Evolutionary conservation across 192 early-diverging fungal species (phyloP).

Genomic region (Linnemannia zychae): DNA sequence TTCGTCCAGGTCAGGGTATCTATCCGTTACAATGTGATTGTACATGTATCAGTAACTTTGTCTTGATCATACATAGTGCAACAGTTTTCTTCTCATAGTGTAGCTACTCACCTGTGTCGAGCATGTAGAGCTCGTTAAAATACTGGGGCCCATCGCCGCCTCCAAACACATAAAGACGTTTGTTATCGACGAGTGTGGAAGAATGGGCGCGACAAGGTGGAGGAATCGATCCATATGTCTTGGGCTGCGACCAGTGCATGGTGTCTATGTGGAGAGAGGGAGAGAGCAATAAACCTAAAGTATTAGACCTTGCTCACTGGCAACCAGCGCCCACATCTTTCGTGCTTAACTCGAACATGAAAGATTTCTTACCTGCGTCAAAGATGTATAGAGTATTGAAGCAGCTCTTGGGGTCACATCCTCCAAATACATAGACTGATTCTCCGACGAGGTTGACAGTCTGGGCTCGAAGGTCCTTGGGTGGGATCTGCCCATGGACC

Average conservation of each 20-base stretch:
- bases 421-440: conserved; percentile 88
- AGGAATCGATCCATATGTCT: conserved; percentile 76
- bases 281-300: neutral
- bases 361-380: conserved; percentile 70
- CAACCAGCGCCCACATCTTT: neutral
- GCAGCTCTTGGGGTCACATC: conserved; percentile 82
- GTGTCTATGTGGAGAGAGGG: conserved; percentile 66
- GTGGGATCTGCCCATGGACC: conserved; percentile 73
- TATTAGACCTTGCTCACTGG: neutral
- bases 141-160: conserved; percentile 90
- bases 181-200: conserved; percentile 72
- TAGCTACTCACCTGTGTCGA: conserved; percentile 73
- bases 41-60: neutral
- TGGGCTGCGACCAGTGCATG: conserved; percentile 83
- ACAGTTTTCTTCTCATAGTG: neutral
- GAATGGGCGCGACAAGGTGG: conserved; percentile 88
- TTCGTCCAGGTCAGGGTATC: conserved; percentile 80
- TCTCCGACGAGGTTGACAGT: conserved; percentile 82
- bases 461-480: conserved; percentile 80
- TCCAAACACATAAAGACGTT: conserved; percentile 81
- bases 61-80: neutral
- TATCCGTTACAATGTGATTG: conserved; percentile 1
- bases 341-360: too few relatives aligned
- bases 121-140: conserved; percentile 83
- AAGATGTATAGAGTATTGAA: conserved; percentile 84